Evolutionary conservation across 805 yeast genomes (phyloP), one percentile per base, ranked within the genome.

Genomic region (Blastobotrys robertii): DNA sequence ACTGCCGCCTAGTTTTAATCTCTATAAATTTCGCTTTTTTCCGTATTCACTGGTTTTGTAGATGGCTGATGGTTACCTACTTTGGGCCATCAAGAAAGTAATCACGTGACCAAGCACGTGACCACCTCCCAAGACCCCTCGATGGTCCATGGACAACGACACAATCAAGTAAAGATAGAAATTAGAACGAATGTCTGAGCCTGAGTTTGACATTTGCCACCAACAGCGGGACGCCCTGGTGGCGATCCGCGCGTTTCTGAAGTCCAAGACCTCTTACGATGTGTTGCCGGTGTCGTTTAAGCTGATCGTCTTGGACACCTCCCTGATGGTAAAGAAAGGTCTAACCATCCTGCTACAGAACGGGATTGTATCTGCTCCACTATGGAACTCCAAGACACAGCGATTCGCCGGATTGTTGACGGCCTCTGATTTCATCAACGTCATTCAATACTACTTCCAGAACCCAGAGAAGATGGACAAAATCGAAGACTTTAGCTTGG

Each of bases 211-310:
- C n/a, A 68, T 69, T 44, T 86, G 81, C 55, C 25, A 19, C 6
- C 25, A 19, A 19, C 95, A 86, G 58, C 70, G 69, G 47, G 64
- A 74, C n/a, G 94, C 92, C 0, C 73, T 86, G 45, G 76, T 77
- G 51, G 86, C 94, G 13, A 92, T 92, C 47, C 69, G 97, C 38
- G 67, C 77, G 29, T 92, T 92, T 56, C 67, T 92, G 35, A 82
- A 85, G 56, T 79, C 92, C 39, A 90, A 90, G 60, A 88, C 95
- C 0, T 86, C 97, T 1, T 92, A 92, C 61, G 99, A 92, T 57
- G 98, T 92, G 15, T 70, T 92, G 34, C 98, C 99, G 2, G 97
- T 92, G 30, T 81, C 94, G 14, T 92, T 90, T 62, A 72, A 97
- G 53, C 72, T 92, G 55, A 83, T 92, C 44, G 97, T 92, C 38